Percentiles rank a stretch among this genome's conserved stretches.
phyloP scores from a whole-genome alignment of 805 yeast genomes.

The Yueomyces sp. region DNA sequence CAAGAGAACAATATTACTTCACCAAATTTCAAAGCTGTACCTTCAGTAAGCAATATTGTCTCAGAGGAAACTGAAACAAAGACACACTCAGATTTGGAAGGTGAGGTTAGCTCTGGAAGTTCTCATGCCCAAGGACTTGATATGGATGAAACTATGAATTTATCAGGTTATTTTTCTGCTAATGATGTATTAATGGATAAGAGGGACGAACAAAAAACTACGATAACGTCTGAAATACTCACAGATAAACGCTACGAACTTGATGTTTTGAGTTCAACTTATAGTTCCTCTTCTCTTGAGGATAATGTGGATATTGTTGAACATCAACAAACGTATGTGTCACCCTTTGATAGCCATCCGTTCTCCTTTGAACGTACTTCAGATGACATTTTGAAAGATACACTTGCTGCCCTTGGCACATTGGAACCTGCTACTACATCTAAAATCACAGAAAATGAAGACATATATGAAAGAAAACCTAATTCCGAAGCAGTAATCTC shows the following conservation, averaged over 20 bases:
- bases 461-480: too few relatives aligned
- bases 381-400: constrained; percentile 3
- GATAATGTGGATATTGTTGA: constrained; percentile 2
- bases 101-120: too few relatives aligned
- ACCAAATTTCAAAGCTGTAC: too few relatives aligned
- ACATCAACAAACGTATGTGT: constrained; percentile 4
- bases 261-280: constrained; percentile 11
- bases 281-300: constrained; percentile 14
- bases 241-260: constrained; percentile 5
- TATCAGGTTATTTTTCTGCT: constrained; percentile 8
- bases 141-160: too few relatives aligned
- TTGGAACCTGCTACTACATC: background rate
- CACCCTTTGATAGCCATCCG: constrained; percentile 14
- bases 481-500: too few relatives aligned
- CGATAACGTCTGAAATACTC: too few relatives aligned
- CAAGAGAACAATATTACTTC: too few relatives aligned
- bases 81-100: too few relatives aligned
- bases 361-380: constrained; percentile 2
- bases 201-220: background rate
- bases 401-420: background rate
- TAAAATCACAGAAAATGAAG: too few relatives aligned
- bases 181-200: constrained; percentile 1
- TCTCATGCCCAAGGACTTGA: too few relatives aligned
- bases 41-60: too few relatives aligned
- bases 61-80: too few relatives aligned